A percentile compares a stretch with the other conserved stretches of the same genome.
Conservation (phyloP, 495 filamentous ascomycete species). For the Xylaria sp. region DNA sequence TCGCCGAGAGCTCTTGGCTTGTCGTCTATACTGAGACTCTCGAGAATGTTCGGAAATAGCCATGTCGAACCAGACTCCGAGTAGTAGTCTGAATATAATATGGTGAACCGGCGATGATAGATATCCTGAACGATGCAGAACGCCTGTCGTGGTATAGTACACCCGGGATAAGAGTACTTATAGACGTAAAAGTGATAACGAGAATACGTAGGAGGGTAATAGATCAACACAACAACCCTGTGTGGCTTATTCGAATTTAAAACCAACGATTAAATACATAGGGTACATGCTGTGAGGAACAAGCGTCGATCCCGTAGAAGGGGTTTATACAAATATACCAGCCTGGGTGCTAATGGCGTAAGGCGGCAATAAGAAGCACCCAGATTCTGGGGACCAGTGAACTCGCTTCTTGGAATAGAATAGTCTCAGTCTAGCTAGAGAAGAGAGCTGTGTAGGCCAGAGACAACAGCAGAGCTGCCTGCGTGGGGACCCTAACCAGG, state of each 20-base stretch:
- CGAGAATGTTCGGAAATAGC: neutral
- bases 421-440: slow-evolving; percentile 19
- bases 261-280: slow-evolving; percentile 33
- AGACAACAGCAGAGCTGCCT: slow-evolving; percentile 17
- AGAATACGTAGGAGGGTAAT: slow-evolving; percentile 23
- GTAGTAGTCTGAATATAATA: neutral
- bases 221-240: slow-evolving; percentile 25
- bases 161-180: slow-evolving; percentile 28
- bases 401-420: slow-evolving; percentile 25
- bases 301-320: slow-evolving; percentile 29
- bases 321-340: slow-evolving; percentile 28
- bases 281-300: slow-evolving; percentile 36
- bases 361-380: slow-evolving; percentile 24
- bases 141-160: neutral
- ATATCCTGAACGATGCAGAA: neutral
- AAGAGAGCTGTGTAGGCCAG: slow-evolving; percentile 9
- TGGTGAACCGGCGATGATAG: neutral
- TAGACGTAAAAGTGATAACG: slow-evolving; percentile 31
- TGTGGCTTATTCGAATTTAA: slow-evolving; percentile 3
- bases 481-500: neutral
- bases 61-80: slow-evolving; percentile 2
- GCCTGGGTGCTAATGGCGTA: slow-evolving; percentile 33
- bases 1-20: neutral
- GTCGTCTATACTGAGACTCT: neutral
- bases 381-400: neutral